Evolutionary conservation across 495 filamentous ascomycete species (phyloP).

Genomic region (Xylaria venustula): DNA sequence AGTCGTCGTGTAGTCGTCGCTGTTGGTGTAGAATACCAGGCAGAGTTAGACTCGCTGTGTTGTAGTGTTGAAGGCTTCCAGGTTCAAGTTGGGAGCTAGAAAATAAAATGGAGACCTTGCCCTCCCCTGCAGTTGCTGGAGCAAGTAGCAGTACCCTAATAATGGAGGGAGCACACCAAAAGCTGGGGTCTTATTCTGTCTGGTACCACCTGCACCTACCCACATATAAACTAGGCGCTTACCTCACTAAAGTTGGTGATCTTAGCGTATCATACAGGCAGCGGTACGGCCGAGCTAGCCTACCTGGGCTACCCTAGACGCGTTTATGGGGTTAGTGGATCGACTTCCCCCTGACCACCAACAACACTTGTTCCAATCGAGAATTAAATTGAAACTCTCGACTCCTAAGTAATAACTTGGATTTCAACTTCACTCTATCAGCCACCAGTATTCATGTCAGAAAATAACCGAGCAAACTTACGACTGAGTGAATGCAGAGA

Average conservation of each 20-base stretch:
- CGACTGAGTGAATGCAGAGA: too few relatives aligned
- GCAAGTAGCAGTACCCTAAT: too few relatives aligned
- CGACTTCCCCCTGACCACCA: slow-evolving; percentile 9
- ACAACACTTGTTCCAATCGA: slow-evolving; percentile 3
- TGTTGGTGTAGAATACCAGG: not conserved
- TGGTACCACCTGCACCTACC: too few relatives aligned
- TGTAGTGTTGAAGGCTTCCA: slow-evolving; percentile 1
- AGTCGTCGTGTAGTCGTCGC: not conserved
- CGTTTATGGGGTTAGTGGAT: not conserved
- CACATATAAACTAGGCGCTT: too few relatives aligned
- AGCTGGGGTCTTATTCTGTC: slow-evolving; percentile 11
- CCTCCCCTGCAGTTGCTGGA: slow-evolving; percentile 4
- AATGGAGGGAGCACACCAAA: not conserved
- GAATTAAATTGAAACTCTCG: slow-evolving; percentile 5
- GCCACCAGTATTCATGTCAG: too few relatives aligned
- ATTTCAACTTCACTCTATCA: too few relatives aligned
- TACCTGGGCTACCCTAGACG: too few relatives aligned
- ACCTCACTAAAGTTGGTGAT: not conserved
- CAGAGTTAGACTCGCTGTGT: not conserved
- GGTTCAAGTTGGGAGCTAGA: slow-evolving; percentile 9
- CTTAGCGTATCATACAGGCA: too few relatives aligned
- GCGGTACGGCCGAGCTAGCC: too few relatives aligned
- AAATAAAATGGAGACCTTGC: slow-evolving; percentile 18
- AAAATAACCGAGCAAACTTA: too few relatives aligned
- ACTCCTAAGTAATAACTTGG: too few relatives aligned